These are phyloP conservation scores for Chaetoceros muelleri DNA, from an alignment of 108 stramenopile genomes.

Conservation along the genomic window DNA sequence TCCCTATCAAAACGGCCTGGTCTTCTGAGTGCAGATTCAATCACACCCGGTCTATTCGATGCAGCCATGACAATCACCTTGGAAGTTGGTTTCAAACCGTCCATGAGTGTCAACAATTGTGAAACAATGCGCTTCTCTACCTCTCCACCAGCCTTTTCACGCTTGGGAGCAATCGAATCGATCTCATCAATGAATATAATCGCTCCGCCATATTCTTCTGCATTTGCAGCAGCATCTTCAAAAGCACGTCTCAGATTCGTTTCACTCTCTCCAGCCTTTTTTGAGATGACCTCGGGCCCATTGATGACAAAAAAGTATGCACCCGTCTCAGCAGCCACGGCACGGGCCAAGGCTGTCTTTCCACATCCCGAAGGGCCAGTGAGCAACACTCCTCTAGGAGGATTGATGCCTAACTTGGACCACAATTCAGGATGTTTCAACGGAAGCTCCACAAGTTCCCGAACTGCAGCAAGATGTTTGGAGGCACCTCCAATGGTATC, in stretches of 20 bases:
- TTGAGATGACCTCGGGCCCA: conserved; percentile 96
- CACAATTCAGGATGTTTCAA: conserved; percentile 95
- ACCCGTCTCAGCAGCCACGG: conserved; percentile 93
- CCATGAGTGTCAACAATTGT: conserved; percentile 93
- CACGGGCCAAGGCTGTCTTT: conserved; percentile 93
- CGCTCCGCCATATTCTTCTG: conserved; percentile 81
- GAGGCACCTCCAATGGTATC: conserved; percentile 95
- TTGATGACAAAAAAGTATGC: conserved; percentile 96
- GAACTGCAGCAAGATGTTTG: conserved; percentile 90
- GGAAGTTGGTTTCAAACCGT: conserved; percentile 82
- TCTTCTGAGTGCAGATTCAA: conserved; percentile 92
- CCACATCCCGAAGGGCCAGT: conserved; percentile 97
- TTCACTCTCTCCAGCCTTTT: conserved; percentile 91
- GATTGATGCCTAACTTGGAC: conserved; percentile 85
- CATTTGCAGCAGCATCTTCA: conserved; percentile 85
- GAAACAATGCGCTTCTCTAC: conserved; percentile 95
- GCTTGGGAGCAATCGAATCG: conserved; percentile 96
- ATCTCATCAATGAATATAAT: conserved; percentile 99
- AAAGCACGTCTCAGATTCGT: conserved; percentile 82
- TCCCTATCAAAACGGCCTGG: conserved; percentile 97
- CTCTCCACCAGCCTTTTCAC: conserved; percentile 92
- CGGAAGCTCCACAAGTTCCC: conserved; percentile 96
- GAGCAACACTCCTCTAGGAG: conserved; percentile 93
- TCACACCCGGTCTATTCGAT: conserved; percentile 86
- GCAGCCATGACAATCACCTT: conserved; percentile 96